These are phyloP conservation scores for Zygotorulaspora sp. DNA, from an alignment of 805 yeast species.

Conservation along the genomic window DNA sequence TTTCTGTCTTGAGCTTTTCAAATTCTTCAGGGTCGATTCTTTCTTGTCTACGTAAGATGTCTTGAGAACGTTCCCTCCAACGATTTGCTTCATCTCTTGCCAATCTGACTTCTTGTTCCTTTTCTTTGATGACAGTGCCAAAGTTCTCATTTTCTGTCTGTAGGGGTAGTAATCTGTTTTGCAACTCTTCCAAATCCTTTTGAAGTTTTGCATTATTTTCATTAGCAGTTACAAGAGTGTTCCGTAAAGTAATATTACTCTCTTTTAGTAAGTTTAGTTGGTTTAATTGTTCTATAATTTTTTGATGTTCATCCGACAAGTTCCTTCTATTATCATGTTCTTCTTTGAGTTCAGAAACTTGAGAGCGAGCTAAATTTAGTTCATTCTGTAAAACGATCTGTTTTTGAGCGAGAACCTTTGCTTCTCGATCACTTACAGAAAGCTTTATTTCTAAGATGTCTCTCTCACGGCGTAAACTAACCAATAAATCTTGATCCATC, in stretches of 20 bases:
- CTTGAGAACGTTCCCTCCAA: slow-evolving; percentile 21
- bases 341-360: slow-evolving; percentile 39
- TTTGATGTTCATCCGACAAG: slow-evolving; percentile 39
- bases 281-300: slow-evolving; percentile 49
- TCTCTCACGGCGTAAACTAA: slow-evolving; percentile 66
- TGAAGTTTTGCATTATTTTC: slow-evolving; percentile 40
- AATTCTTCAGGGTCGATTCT: slow-evolving; percentile 20
- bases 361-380: slow-evolving; percentile 48
- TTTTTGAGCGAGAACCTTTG: slow-evolving; percentile 47
- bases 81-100: slow-evolving; percentile 17
- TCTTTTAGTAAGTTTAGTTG: slow-evolving; percentile 63
- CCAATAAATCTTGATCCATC: slow-evolving; percentile 50
- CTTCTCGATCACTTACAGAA: slow-evolving; percentile 50
- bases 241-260: slow-evolving; percentile 60
- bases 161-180: slow-evolving; percentile 43
- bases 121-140: slow-evolving; percentile 32
- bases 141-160: slow-evolving; percentile 38
- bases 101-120: slow-evolving; percentile 18
- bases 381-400: slow-evolving; percentile 47
- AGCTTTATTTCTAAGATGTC: slow-evolving; percentile 63
- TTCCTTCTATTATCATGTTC: slow-evolving; percentile 30
- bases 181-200: slow-evolving; percentile 32
- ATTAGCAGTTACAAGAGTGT: slow-evolving; percentile 40
- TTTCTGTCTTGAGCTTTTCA: slow-evolving; percentile 22
- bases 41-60: slow-evolving; percentile 21